These are phyloP conservation scores for Gnomoniopsis sp. DNA, from an alignment of 2,329 filamentous ascomycete genomes.

Conservation along the genomic window DNA sequence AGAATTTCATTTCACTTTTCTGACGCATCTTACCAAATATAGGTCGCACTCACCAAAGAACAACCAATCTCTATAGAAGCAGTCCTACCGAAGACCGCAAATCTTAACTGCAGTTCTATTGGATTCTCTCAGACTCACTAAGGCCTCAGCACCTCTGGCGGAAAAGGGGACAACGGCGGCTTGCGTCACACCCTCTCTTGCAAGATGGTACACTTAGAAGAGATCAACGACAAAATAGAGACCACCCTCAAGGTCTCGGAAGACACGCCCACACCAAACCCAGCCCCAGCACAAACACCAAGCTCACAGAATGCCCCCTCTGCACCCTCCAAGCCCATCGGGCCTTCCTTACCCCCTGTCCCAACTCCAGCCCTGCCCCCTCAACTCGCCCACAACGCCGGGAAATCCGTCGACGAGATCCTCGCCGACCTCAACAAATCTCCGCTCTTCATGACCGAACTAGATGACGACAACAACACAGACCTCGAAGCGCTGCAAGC, in stretches of 20 bases:
- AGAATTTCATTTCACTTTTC: conserved; percentile 9
- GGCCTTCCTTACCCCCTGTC: conserved; percentile 10
- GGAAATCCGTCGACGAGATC: conserved; percentile 54
- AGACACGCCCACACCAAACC: conserved; percentile 14
- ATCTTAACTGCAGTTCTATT: neutral
- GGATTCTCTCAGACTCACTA: neutral
- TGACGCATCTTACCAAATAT: neutral
- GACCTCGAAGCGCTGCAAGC: conserved; percentile 85
- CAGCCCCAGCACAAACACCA: neutral
- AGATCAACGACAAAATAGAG: conserved; percentile 12
- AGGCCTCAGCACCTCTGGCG: neutral
- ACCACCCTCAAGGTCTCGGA: conserved; percentile 13
- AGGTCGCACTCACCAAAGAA: neutral
- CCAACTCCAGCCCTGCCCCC: conserved; percentile 44
- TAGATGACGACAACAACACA: conserved; percentile 69
- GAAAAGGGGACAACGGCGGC: neutral
- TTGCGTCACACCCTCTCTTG: neutral
- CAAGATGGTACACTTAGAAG: conserved; percentile 14
- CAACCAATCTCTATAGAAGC: neutral
- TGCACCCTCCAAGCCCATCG: neutral
- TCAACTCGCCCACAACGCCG: conserved; percentile 33
- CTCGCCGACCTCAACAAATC: conserved; percentile 55
- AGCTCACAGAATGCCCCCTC: neutral
- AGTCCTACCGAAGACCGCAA: neutral
- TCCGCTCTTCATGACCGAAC: conserved; percentile 93